phyloP scores from a whole-genome alignment of 208 protist genomes.

The Porcisia hertigi region DNA sequence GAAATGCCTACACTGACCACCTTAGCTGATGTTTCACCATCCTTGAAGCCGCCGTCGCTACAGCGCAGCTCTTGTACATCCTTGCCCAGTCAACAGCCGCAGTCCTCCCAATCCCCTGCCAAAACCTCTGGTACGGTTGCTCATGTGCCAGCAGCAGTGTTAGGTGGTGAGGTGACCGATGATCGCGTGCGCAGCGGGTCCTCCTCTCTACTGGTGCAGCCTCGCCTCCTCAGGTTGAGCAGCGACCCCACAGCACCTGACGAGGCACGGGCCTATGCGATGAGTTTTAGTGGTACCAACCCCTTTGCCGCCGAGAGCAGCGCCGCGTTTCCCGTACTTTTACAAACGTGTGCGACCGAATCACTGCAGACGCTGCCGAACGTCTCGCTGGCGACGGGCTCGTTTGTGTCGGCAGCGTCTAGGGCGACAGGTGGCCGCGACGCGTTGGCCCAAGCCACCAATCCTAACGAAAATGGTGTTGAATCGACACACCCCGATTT shows the following conservation, averaged over 20 bases:
- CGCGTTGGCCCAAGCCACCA: neutral
- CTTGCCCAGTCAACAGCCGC: neutral
- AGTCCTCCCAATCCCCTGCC: neutral
- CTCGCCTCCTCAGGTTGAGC: conserved; percentile 7
- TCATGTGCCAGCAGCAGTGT: neutral
- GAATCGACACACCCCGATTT: neutral
- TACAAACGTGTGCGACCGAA: conserved; percentile 19
- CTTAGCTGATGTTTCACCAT: neutral
- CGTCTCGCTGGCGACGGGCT: conserved; percentile 7
- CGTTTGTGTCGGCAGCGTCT: neutral
- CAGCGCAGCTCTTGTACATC: neutral
- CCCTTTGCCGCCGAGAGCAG: neutral
- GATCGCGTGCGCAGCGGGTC: neutral
- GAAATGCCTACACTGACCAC: neutral
- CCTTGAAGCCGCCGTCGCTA: neutral
- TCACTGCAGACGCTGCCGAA: conserved; percentile 18
- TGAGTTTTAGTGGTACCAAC: conserved; percentile 7
- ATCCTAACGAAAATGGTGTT: neutral
- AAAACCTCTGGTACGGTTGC: neutral
- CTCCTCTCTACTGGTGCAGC: conserved; percentile 9
- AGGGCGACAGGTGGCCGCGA: neutral
- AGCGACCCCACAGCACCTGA: conserved; percentile 1
- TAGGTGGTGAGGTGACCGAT: neutral
- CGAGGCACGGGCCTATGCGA: conserved; percentile 2
- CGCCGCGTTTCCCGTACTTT: conserved; percentile 1